Evolutionary conservation across 208 protist species (phyloP), one percentile per base, ranked within the genome.

Genomic region (Sergeia podlipaevii): DNA sequence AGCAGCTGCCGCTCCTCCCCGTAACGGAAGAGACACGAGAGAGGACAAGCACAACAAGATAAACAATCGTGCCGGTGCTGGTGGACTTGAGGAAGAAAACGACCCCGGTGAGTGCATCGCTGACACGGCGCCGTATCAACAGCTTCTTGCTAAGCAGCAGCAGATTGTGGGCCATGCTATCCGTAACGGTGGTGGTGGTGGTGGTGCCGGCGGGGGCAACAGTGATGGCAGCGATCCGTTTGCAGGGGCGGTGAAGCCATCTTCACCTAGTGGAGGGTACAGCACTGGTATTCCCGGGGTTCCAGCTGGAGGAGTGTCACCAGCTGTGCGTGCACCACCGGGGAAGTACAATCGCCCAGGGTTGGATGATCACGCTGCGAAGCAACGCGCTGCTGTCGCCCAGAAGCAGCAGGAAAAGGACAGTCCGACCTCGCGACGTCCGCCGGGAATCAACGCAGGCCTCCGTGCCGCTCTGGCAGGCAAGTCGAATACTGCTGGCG

Each of bases 1-100:
- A 45, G 39, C 34, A 54, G 34, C 48, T 43, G 48, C 34, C 48
- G 21, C 57, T 45, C n/a, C n/a, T n/a, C n/a, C n/a, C n/a, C n/a
- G n/a, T n/a, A n/a, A n/a, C 8, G 6, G 46, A 36, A 36, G n/a
- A 34, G 11, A 11, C 10, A 8, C 10, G 42, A 11, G 42, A 47
- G n/a, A n/a, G n/a, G n/a, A n/a, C 33, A 11, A 60, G 13, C 13
- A 17, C 48, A 18, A 10, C 23, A 34, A 10, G 7, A 15, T 13
- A 8, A 49, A 23, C 39, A 49, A 29, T 49, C 20, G 34, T 20
- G n/a, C n/a, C 15, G 23, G 28, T 15, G 27, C 15, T 36, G 27
- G 13, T 28, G 32, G 15, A 7, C 6, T 7, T 8, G 6, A 11
- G 20, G 49, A 33, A n/a, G n/a, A n/a, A n/a, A n/a, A n/a, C n/a